Evolutionary conservation across 1,284 basidiomycete species (phyloP), one percentile per base, ranked within the genome.

Genomic region (Tylopilus orsonianus): DNA sequence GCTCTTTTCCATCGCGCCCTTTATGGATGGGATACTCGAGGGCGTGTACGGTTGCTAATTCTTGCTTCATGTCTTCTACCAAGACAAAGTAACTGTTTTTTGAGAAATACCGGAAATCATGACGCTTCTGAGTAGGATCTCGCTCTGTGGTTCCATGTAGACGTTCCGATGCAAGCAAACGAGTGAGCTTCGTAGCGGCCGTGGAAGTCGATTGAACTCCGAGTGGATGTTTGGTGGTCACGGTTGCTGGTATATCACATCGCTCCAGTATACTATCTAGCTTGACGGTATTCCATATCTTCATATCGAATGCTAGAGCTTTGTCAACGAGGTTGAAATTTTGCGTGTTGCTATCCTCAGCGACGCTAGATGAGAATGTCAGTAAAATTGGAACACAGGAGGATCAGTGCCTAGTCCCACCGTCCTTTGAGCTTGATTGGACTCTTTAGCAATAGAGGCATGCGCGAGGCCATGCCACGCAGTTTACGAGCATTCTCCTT

Each of bases 71-170:
- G 61, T 99, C 97, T 66, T 98, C 95, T 22, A 99, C 82, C 34
- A 99, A 78, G 24, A 98, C 77, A 66, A 92, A 97, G 64, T 79
- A 85, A 48, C 79, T 83, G 40, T 80, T 78, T 46, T 86, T 84
- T 24, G 81, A 73, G 69, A 99, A 99, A 68, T 99, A 99, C 55
- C 83, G 82, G 63, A 83, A 94, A 68, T 96, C 93, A 52, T 89
- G 83, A 39, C 94, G 83, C 49, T 84, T 89, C 44, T 95, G 90
- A 10, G 81, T 85, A 1, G 92, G 85, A 69, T 99, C 97, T 33
- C 95, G 87, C 72, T 99, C 97, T 22, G 68, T 70, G 4, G 83
- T 86, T 38, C 97, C 97, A 58, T 93, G 84, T 33, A 93, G 71
- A 56, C 85, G 85, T 67, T 99, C 97, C 24, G 90, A 86, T 55